Base-by-base conservation (phyloP, 129 eudicot genomes). In the Artemisia annua region DNA sequence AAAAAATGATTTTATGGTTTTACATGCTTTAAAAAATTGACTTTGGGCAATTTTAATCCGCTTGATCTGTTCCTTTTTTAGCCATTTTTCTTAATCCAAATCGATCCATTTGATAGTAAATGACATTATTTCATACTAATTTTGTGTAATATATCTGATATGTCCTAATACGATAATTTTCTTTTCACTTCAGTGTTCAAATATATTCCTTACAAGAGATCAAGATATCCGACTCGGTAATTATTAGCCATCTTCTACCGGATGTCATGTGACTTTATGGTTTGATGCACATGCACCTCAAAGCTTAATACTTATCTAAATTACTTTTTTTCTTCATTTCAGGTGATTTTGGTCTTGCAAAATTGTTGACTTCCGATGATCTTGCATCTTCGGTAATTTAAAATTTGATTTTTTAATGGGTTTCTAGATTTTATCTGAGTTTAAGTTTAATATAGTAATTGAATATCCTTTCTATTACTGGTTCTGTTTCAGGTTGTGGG, bases 281-380 rank as follows among this genome's bases (percentile, higher is more conserved):
- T 35, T 35, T 35, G 43, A 35, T 35, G 44, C 7, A 35, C 43
- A 0, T 39, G 46, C 46, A 39, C 46, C 46, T 39, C 2, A 8
- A 7, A 39, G 46, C 46, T 62, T 63, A 52, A 16, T 62, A 15
- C 56, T 63, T 2, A 50, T 8, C 67, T 24, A 8, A 44, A 17
- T 57, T 84, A 15, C 24, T 69, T 62, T 56, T 49, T 11, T 50
- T 51, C 32, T 50, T 51, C 32, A 63, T 63, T 66, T 59, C 87
- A 95, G 99, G 99, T 64, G 99, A 95, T 79, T 95, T 95, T 82
- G 99, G 99, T 54, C 99, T 95, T 79, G 99, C 99, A 48, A 95
- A 95, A 81, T 75, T 91, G 84, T 73, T 95, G 84, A 81, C 86
- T 55, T 79, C 97, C 22, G 96, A 95, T 70, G 97, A 95, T 75